Conservation (phyloP, 805 yeast species). For the Kodamaea sagamina region DNA sequence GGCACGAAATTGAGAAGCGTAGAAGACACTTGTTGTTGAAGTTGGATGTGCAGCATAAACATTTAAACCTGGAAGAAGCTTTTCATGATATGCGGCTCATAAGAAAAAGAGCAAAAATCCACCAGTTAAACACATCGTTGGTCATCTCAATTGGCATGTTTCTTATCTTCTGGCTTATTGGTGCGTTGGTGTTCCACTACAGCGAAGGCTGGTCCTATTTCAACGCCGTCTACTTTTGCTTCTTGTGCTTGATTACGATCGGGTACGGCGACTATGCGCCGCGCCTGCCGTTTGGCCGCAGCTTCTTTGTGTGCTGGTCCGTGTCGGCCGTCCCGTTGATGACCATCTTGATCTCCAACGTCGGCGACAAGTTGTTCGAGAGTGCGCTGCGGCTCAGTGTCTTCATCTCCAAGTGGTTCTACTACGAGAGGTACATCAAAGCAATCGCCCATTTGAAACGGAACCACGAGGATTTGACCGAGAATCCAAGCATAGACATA, state of each 20-base stretch:
- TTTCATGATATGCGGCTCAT: conserved; percentile 60
- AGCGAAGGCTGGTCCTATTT: conserved; percentile 76
- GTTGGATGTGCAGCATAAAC: conserved; percentile 17
- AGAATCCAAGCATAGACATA: conserved; percentile 9
- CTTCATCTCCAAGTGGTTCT: conserved; percentile 14
- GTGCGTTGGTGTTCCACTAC: conserved; percentile 62
- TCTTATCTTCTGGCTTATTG: conserved; percentile 66
- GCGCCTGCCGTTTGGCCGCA: conserved; percentile 59
- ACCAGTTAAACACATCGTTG: conserved; percentile 43
- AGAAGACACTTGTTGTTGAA: conserved; percentile 40
- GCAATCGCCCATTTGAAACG: conserved; percentile 2
- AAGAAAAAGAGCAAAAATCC: conserved; percentile 39
- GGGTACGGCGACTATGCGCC: conserved; percentile 86
- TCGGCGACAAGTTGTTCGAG: conserved; percentile 61
- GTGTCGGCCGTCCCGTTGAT: conserved; percentile 81
- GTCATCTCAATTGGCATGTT: conserved; percentile 45
- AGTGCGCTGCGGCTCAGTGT: conserved; percentile 21
- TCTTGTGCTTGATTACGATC: conserved; percentile 73
- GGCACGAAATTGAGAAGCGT: conserved; percentile 61
- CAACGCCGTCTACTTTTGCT: conserved; percentile 71
- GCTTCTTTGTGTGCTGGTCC: conserved; percentile 80
- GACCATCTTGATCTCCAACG: conserved; percentile 74
- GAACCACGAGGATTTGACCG: conserved; percentile 11
- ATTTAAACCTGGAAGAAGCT: conserved; percentile 39
- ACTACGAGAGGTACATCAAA: conserved; percentile 3